phyloP scores from a whole-genome alignment of 169 alveolate species.

The Perkinsus chesapeaki region DNA sequence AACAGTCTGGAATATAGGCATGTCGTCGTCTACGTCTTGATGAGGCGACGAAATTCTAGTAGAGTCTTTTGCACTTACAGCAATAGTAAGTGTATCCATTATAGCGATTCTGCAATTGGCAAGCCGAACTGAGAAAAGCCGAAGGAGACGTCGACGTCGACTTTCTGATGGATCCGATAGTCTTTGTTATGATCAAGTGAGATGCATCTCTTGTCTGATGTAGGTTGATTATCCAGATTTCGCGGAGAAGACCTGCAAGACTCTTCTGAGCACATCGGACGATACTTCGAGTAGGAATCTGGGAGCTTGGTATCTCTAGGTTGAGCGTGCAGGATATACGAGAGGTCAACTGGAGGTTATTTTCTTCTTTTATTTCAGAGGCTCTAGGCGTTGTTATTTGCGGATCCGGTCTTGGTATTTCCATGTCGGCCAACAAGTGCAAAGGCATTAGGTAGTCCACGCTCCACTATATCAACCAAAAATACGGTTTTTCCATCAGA shows the following conservation, averaged over 20 bases:
- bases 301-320: background rate
- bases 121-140: no score
- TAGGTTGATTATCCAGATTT: background rate
- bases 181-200: no score
- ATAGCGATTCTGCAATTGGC: no score
- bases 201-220: background rate
- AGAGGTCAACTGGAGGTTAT: background rate
- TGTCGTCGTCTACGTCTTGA: background rate
- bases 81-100: no score
- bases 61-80: no score
- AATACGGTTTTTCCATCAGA: background rate
- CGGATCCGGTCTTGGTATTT: conserved; percentile 48
- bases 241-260: background rate
- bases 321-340: background rate
- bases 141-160: no score
- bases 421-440: conserved; percentile 39
- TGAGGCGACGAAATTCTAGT: no score
- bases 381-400: conserved; percentile 37
- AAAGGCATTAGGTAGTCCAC: conserved; percentile 26
- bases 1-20: no score
- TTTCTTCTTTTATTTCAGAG: background rate
- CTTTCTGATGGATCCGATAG: no score
- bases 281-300: background rate
- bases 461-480: background rate
- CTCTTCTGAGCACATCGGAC: background rate